Evolutionary conservation across 2,329 filamentous ascomycete species (phyloP).

Genomic region (Scolecobasidium constrictum): DNA sequence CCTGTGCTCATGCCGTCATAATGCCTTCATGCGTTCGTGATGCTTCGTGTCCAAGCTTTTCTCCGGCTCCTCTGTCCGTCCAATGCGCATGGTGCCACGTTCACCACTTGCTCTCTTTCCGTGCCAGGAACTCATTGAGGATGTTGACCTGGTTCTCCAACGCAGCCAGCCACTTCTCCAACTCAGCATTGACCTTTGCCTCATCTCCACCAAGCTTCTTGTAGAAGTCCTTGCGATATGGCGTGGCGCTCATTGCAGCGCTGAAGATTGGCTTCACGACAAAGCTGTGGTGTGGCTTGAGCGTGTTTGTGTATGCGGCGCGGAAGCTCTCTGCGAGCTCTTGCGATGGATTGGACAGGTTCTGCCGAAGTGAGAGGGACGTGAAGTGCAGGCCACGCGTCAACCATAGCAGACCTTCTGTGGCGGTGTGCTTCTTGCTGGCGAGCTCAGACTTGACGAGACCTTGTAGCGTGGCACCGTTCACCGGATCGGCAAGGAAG

Average conservation of each 20-base stretch:
- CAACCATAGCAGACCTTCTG: conserved; percentile 45
- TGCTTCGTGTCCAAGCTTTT: too few species aligned
- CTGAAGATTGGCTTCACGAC: conserved; percentile 86
- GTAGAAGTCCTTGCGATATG: conserved; percentile 92
- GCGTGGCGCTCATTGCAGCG: conserved; percentile 84
- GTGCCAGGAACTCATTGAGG: conserved; percentile 52
- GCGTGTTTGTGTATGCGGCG: conserved; percentile 68
- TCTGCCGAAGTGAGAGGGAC: conserved; percentile 68
- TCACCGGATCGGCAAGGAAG: conserved; percentile 63
- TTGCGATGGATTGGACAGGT: conserved; percentile 54
- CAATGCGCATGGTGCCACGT: background rate
- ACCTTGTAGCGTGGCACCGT: conserved; percentile 76
- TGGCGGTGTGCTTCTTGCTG: conserved; percentile 76
- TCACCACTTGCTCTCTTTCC: conserved; percentile 31
- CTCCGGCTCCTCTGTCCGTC: too few species aligned
- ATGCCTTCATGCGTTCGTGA: too few species aligned
- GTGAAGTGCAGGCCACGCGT: conserved; percentile 76
- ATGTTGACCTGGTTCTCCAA: conserved; percentile 72
- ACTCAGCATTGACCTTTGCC: conserved; percentile 48
- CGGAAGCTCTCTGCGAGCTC: conserved; percentile 86
- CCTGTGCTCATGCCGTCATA: too few species aligned
- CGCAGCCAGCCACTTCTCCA: conserved; percentile 63
- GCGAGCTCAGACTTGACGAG: conserved; percentile 82
- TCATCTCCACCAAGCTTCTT: conserved; percentile 65
- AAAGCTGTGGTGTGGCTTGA: conserved; percentile 87